These are phyloP conservation scores for Aspergillus kassunensis DNA, from an alignment of 495 filamentous ascomycete genomes.

Conservation along the genomic window DNA sequence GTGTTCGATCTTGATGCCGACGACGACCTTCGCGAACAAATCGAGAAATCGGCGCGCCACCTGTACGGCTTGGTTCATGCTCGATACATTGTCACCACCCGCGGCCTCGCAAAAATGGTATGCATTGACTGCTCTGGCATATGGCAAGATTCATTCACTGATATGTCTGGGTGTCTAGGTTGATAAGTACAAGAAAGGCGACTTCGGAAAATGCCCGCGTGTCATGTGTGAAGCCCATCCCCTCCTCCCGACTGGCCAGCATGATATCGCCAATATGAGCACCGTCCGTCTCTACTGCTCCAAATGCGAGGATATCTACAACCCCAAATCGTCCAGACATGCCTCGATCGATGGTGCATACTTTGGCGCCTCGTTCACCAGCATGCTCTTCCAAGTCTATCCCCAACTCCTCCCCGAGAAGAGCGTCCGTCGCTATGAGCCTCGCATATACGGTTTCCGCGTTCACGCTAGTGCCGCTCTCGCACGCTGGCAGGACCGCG, in stretches of 20 bases:
- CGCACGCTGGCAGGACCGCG: constrained; percentile 81
- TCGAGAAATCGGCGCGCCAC: constrained; percentile 95
- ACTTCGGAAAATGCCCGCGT: constrained; percentile 97
- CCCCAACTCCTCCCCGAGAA: constrained; percentile 83
- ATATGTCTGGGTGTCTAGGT: constrained; percentile 51
- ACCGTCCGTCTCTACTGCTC: constrained; percentile 96
- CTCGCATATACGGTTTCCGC: constrained; percentile 88
- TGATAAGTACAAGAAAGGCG: constrained; percentile 96
- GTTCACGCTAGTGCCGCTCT: constrained; percentile 87
- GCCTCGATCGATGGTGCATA: constrained; percentile 94
- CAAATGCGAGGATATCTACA: constrained; percentile 97
- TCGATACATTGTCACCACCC: constrained; percentile 93
- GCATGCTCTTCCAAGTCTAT: constrained; percentile 98
- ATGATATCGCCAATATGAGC: constrained; percentile 77
- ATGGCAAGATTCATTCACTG: not conserved
- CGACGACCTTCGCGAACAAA: constrained; percentile 95
- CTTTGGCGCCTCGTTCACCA: constrained; percentile 96
- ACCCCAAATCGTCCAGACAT: constrained; percentile 96
- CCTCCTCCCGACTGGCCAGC: constrained; percentile 87
- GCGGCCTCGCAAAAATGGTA: constrained; percentile 96
- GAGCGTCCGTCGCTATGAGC: constrained; percentile 78
- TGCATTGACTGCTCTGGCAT: not conserved
- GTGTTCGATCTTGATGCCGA: constrained; percentile 99
- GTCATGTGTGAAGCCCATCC: constrained; percentile 90
- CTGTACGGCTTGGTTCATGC: constrained; percentile 96